Base-by-base conservation (phyloP, 129 eudicot species). In the Centrapalus pauciflorus region DNA sequence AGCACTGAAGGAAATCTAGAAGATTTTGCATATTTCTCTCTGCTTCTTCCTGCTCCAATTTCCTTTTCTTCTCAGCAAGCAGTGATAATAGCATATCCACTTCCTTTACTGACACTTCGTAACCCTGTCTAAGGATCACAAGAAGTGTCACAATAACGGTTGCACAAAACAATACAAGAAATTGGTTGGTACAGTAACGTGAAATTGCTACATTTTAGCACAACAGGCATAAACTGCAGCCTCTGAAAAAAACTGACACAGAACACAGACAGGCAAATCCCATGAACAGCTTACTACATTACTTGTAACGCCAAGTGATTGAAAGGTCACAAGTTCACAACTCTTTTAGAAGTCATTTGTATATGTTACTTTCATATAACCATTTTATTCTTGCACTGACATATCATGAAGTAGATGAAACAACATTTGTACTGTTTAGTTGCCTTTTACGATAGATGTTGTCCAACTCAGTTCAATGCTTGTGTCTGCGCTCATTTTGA, bases 11-110 rank as follows among this genome's bases (percentile, higher is more conserved):
- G 73, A 92, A 88, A 35, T 92, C 95, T 1, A 76, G 76, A 77
- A 92, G 76, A 66, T 85, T 85, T 71, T 85, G 95, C 86, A 92
- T 70, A 71, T 88, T 88, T 74, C 81, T 83, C 73, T 92, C 98
- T 12, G 91, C 89, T 79, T 88, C 98, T 80, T 92, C 91, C 76
- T 88, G 98, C 87, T 92, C 98, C 84, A 94, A 55, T 74, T 86
- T 89, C 32, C 88, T 82, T 82, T 89, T 94, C 73, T 83, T 94
- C 77, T 86, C 97, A n/a, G 83, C 46, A 69, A 94, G 88, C 67
- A 89, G 81, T 29, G 83, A 78, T 71, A 86, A 58, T 56, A 94
- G 76, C 59, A 76, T 67, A 40, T 86, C 90, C 58, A 94, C 74
- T 70, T 94, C 99, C 88, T 87, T 94, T 11, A 94, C 79, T 13